A percentile compares a stretch with the other conserved stretches of the same genome.
Evolutionary conservation across 148 eudicot species (phyloP).

Genomic region (Agrostemma githago): DNA sequence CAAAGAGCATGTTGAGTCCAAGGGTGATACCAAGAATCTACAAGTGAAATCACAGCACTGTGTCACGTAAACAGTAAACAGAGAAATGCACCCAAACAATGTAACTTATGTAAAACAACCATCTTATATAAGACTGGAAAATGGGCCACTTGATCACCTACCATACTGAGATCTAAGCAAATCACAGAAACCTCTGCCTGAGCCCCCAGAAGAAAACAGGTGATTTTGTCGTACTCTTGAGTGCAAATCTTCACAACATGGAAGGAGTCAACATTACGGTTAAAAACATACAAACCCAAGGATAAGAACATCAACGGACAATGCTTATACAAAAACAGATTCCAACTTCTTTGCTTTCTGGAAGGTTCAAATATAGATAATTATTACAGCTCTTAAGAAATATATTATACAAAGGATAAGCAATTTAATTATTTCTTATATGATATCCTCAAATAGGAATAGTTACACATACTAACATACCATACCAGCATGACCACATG

Average conservation of each 20-base stretch:
- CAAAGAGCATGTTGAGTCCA: conserved; percentile 65
- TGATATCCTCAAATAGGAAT: not conserved
- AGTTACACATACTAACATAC: too few species aligned
- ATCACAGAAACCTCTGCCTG: conserved; percentile 72
- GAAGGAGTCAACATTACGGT: conserved; percentile 10
- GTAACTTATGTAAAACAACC: not conserved
- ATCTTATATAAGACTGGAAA: not conserved
- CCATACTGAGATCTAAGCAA: conserved; percentile 79
- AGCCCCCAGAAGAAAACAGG: conserved; percentile 68
- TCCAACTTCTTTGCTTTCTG: not conserved
- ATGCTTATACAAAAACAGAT: not conserved
- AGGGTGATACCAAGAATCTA: conserved; percentile 91
- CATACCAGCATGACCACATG: not conserved
- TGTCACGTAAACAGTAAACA: conserved; percentile 4
- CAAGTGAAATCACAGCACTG: conserved; percentile 11
- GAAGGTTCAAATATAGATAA: not conserved
- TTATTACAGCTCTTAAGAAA: not conserved
- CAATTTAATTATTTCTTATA: too few species aligned
- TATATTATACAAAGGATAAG: too few species aligned
- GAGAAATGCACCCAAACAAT: conserved; percentile 11
- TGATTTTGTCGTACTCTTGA: conserved; percentile 57
- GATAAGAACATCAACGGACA: not conserved
- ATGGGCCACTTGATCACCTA: conserved; percentile 18
- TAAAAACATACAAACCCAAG: not conserved
- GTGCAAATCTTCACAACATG: conserved; percentile 59